Evolutionary conservation across 441 rosid species (phyloP).

Genomic region (Adansonia gregorii): DNA sequence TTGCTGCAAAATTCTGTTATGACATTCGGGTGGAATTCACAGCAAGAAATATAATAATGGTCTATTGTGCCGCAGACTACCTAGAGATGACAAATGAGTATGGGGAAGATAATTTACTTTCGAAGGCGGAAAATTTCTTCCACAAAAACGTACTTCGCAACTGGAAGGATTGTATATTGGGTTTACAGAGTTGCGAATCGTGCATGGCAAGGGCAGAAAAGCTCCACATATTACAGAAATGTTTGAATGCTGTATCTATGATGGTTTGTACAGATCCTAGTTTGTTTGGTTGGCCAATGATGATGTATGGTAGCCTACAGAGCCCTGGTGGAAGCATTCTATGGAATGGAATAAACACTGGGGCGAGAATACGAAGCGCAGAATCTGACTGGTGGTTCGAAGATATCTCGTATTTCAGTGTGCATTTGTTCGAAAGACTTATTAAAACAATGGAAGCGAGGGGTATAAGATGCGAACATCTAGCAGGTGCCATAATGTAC

Average conservation of each 20-base stretch:
- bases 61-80: constrained; percentile 80
- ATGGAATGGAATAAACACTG: constrained; percentile 98
- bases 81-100: constrained; percentile 84
- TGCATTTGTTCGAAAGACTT: constrained; percentile 71
- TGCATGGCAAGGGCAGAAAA: constrained; percentile 63
- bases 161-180: constrained; percentile 92
- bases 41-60: constrained; percentile 63
- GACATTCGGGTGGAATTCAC: constrained; percentile 71
- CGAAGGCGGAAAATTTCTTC: constrained; percentile 67
- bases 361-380: constrained; percentile 75
- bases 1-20: constrained; percentile 78
- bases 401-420: constrained; percentile 75
- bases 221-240: constrained; percentile 63
- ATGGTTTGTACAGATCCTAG: constrained; percentile 97
- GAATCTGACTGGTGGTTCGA: constrained; percentile 99
- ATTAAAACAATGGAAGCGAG: constrained; percentile 68
- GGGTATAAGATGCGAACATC: constrained; percentile 74
- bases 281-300: constrained; percentile 99
- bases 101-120: constrained; percentile 78
- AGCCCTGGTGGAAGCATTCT: constrained; percentile 98
- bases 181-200: constrained; percentile 67
- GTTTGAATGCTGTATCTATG: constrained; percentile 67
- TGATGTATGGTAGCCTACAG: constrained; percentile 93
- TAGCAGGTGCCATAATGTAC: constrained; percentile 79
- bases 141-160: constrained; percentile 68